Percentiles rank a stretch among this genome's conserved stretches.
Evolutionary conservation across 2,329 filamentous ascomycete genomes (phyloP).

Genomic region (Exophiala viscosa): DNA sequence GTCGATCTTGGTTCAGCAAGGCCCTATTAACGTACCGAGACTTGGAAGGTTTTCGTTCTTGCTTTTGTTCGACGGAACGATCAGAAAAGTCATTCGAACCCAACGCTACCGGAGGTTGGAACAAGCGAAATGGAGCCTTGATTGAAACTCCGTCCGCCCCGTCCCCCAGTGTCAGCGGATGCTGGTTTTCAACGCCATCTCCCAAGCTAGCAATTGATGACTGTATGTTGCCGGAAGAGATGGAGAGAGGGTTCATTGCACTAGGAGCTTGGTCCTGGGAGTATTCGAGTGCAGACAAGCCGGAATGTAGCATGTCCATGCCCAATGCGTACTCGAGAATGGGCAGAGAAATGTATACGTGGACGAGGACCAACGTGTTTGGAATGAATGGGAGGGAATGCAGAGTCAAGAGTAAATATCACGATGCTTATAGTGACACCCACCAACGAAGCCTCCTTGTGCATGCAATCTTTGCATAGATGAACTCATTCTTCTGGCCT

Average conservation of each 20-base stretch:
- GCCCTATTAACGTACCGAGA: constrained; percentile 1
- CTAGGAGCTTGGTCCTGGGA: background rate
- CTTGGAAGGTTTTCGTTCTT: constrained; percentile 3
- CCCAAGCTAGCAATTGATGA: constrained; percentile 34
- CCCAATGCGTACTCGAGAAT: constrained; percentile 12
- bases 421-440: constrained; percentile 12
- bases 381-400: constrained; percentile 22
- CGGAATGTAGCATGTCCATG: constrained; percentile 21
- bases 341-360: constrained; percentile 12
- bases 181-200: constrained; percentile 28
- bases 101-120: constrained; percentile 20
- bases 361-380: constrained; percentile 16
- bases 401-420: constrained; percentile 9
- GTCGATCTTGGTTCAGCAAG: constrained; percentile 8
- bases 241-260: constrained; percentile 30
- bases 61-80: constrained; percentile 7
- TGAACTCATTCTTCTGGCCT: constrained; percentile 3
- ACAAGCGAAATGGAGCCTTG: constrained; percentile 4
- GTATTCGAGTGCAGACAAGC: constrained; percentile 1
- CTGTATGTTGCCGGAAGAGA: constrained; percentile 44
- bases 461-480: constrained; percentile 15
- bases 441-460: constrained; percentile 9
- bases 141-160: background rate
- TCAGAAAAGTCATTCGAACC: constrained; percentile 25
- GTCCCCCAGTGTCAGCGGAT: constrained; percentile 7